A percentile compares a stretch with the other conserved stretches of the same genome.
Evolutionary conservation across 2,329 filamentous ascomycete genomes (phyloP).

Genomic region (Pyrenochaeta sp.): DNA sequence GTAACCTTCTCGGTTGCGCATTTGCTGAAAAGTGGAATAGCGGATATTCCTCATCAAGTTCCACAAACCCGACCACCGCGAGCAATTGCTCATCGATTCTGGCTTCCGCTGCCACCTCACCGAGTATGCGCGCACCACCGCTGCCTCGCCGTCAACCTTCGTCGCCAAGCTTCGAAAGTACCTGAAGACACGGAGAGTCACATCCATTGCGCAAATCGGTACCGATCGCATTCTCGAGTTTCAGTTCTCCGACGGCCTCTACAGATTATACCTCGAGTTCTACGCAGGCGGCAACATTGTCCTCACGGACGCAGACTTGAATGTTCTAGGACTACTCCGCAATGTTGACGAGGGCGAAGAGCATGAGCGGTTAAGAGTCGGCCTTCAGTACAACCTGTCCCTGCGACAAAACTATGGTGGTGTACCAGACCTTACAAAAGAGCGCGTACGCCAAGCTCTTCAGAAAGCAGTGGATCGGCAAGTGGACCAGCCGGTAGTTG

Average conservation of each 20-base stretch:
- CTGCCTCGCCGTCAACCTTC: constrained; percentile 83
- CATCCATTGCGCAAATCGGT: constrained; percentile 81
- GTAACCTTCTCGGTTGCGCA: too few relatives aligned
- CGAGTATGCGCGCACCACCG: constrained; percentile 85
- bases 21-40: constrained; percentile 47
- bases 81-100: constrained; percentile 91
- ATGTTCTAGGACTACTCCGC: constrained; percentile 80
- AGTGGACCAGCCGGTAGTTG: constrained; percentile 56
- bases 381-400: constrained; percentile 78
- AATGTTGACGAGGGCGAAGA: constrained; percentile 81
- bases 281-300: constrained; percentile 96
- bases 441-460: constrained; percentile 74
- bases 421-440: constrained; percentile 75
- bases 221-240: constrained; percentile 94
- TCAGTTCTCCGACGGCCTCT: constrained; percentile 89
- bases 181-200: constrained; percentile 85
- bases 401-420: constrained; percentile 84
- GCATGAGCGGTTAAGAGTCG: constrained; percentile 82
- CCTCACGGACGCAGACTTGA: constrained; percentile 83
- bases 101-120: constrained; percentile 97
- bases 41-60: constrained; percentile 97
- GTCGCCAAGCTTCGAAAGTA: constrained; percentile 85
- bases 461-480: constrained; percentile 69
- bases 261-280: constrained; percentile 90
- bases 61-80: constrained; percentile 84